Evolutionary conservation across 257 asterid genomes (phyloP).

Genomic region (Fraxinus quadrangulata): DNA sequence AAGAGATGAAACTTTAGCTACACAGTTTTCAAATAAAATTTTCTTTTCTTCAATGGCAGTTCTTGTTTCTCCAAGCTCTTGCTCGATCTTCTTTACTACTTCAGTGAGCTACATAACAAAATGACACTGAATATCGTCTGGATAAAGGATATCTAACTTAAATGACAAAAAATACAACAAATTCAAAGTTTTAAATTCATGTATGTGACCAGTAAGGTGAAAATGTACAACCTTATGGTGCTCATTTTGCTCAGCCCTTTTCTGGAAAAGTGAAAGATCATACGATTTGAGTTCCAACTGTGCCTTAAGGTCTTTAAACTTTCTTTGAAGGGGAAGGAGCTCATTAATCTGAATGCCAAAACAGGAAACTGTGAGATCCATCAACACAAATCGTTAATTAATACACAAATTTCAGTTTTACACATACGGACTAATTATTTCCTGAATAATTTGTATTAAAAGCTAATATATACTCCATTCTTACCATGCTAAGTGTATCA

Average conservation of each 20-base stretch:
- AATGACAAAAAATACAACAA: conserved; percentile 7
- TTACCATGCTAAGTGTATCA: not conserved
- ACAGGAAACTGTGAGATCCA: conserved; percentile 19
- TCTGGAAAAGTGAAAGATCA: conserved; percentile 81
- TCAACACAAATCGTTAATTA: conserved; percentile 3
- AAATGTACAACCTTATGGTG: conserved; percentile 82
- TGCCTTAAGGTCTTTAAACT: conserved; percentile 76
- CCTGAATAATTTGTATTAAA: not conserved
- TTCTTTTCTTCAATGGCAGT: conserved; percentile 63
- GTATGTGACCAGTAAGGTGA: conserved; percentile 17
- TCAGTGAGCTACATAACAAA: conserved; percentile 70
- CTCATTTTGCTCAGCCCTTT: conserved; percentile 91
- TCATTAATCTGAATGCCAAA: conserved; percentile 62
- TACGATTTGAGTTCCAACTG: conserved; percentile 87
- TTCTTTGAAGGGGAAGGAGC: conserved; percentile 86
- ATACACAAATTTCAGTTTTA: conserved; percentile 4
- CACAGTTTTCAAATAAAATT: conserved; percentile 54
- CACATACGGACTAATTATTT: not conserved
- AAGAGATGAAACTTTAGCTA: conserved; percentile 71
- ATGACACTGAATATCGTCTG: not conserved
- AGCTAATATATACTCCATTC: not conserved
- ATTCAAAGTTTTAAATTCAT: conserved; percentile 6
- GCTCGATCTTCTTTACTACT: conserved; percentile 72
- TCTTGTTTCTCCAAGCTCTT: conserved; percentile 77
- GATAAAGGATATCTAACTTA: conserved; percentile 12